Evolutionary conservation across 2,329 filamentous ascomycete genomes (phyloP).

Genomic region (Beauveria bassiana): DNA sequence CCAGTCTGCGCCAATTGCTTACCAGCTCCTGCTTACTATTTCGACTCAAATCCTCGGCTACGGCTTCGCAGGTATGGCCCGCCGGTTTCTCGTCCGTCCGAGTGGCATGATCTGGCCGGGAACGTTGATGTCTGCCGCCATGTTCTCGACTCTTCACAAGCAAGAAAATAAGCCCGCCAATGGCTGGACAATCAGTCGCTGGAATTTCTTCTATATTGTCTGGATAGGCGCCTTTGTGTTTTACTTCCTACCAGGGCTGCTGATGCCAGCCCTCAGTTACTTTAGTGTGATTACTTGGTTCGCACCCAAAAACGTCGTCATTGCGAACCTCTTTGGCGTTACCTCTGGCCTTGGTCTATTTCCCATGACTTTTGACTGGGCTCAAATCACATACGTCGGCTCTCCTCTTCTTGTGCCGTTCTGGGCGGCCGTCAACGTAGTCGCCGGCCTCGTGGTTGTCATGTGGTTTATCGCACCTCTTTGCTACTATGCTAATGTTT

Average conservation of each 20-base stretch:
- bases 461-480: slow-evolving; percentile 81
- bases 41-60: slow-evolving; percentile 85
- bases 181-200: slow-evolving; percentile 75
- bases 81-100: slow-evolving; percentile 74
- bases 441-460: slow-evolving; percentile 69
- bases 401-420: slow-evolving; percentile 78
- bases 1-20: slow-evolving; percentile 66
- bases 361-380: slow-evolving; percentile 86
- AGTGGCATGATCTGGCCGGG: slow-evolving; percentile 90
- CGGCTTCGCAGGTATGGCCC: slow-evolving; percentile 73
- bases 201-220: slow-evolving; percentile 74
- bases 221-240: slow-evolving; percentile 66
- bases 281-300: slow-evolving; percentile 89
- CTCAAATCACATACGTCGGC: slow-evolving; percentile 80
- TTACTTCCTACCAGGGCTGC: slow-evolving; percentile 76
- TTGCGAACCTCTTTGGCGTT: slow-evolving; percentile 81
- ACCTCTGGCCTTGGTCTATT: slow-evolving; percentile 78
- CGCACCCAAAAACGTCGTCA: slow-evolving; percentile 74
- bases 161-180: slow-evolving; percentile 75
- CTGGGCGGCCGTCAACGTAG: slow-evolving; percentile 79
- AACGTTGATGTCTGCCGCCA: slow-evolving; percentile 78
- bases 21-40: slow-evolving; percentile 75
- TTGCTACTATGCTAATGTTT: slow-evolving; percentile 71
- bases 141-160: slow-evolving; percentile 82
- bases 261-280: slow-evolving; percentile 79